Evolutionary conservation across 441 rosid genomes (phyloP).

Genomic region (Aquilaria agallochum): DNA sequence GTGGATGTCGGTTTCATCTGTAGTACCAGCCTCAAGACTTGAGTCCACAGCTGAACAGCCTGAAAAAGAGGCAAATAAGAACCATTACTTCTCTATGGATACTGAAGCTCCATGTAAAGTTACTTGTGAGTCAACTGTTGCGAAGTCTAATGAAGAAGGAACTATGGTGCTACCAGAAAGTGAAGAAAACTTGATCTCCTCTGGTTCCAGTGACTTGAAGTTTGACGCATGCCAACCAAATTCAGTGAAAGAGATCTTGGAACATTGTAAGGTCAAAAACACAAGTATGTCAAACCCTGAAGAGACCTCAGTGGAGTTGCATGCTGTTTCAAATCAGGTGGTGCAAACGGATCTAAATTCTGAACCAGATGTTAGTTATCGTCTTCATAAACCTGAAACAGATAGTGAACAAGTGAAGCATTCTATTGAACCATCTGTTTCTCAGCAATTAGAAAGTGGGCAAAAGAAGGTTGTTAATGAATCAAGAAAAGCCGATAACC

Average conservation of each 20-base stretch:
- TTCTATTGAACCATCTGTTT: conserved; percentile 45
- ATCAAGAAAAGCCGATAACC: conserved; percentile 53
- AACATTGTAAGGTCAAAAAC: conserved; percentile 27
- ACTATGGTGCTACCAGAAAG: conserved; percentile 21
- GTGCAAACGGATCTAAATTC: conserved; percentile 18
- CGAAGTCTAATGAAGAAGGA: conserved; percentile 21
- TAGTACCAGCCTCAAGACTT: conserved; percentile 36
- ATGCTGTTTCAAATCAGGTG: conserved; percentile 20
- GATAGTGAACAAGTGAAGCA: conserved; percentile 44
- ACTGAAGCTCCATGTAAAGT: conserved; percentile 23
- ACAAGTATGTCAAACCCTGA: conserved; percentile 15
- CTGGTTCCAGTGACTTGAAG: conserved; percentile 26
- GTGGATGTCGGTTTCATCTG: conserved; percentile 65
- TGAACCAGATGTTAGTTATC: conserved; percentile 22
- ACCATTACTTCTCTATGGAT: conserved; percentile 19
- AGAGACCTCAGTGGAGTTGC: conserved; percentile 19
- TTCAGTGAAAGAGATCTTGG: conserved; percentile 19
- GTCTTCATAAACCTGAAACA: conserved; percentile 29
- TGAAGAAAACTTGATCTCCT: conserved; percentile 32
- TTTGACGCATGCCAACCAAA: conserved; percentile 18
- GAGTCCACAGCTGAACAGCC: conserved; percentile 27
- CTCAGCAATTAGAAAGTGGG: conserved; percentile 39
- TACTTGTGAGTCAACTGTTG: conserved; percentile 22
- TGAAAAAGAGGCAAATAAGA: conserved; percentile 28
- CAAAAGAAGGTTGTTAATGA: conserved; percentile 31